phyloP scores from a whole-genome alignment of 1,284 basidiomycete species.

The Pseudozyma sp. region DNA sequence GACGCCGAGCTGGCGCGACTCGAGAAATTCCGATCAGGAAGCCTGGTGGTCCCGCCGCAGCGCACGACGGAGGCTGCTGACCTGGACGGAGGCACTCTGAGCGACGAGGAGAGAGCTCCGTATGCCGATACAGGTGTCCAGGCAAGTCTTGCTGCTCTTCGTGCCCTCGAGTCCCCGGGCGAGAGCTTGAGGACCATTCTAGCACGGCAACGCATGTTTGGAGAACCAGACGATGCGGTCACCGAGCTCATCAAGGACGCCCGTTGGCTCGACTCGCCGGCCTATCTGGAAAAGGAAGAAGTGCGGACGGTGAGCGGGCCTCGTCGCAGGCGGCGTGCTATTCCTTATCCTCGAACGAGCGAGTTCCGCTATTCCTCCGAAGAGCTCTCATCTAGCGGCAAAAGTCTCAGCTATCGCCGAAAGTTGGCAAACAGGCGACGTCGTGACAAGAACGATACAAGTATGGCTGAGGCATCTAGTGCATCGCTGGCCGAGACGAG shows the following conservation, averaged over 20 bases:
- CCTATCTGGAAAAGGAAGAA: slow-evolving; percentile 4
- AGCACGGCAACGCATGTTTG: slow-evolving; percentile 40
- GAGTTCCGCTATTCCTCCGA: slow-evolving; percentile 18
- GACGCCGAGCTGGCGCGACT: slow-evolving; percentile 21
- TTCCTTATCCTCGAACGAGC: slow-evolving; percentile 19
- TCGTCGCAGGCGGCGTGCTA: slow-evolving; percentile 24
- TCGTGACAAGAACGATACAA: slow-evolving; percentile 5
- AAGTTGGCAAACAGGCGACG: slow-evolving; percentile 5
- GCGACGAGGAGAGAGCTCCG: slow-evolving; percentile 19
- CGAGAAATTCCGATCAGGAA: slow-evolving; percentile 18
- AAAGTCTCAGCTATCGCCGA: slow-evolving; percentile 11
- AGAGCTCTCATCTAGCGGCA: slow-evolving; percentile 31
- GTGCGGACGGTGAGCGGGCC: slow-evolving; percentile 16
- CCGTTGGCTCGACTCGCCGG: slow-evolving; percentile 1
- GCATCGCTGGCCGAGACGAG: slow-evolving; percentile 13
- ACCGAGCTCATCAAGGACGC: slow-evolving; percentile 15
- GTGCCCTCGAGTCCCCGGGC: slow-evolving; percentile 41
- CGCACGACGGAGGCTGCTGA: not conserved
- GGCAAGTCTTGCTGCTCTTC: slow-evolving; percentile 39
- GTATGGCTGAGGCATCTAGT: slow-evolving; percentile 27
- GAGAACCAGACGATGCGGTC: slow-evolving; percentile 22
- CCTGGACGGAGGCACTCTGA: not conserved
- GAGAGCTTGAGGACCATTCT: slow-evolving; percentile 31
- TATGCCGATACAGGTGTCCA: slow-evolving; percentile 46
- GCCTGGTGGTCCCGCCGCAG: not conserved